Conservation (phyloP, 345 rosid genomes). For the Geranium brycei region DNA sequence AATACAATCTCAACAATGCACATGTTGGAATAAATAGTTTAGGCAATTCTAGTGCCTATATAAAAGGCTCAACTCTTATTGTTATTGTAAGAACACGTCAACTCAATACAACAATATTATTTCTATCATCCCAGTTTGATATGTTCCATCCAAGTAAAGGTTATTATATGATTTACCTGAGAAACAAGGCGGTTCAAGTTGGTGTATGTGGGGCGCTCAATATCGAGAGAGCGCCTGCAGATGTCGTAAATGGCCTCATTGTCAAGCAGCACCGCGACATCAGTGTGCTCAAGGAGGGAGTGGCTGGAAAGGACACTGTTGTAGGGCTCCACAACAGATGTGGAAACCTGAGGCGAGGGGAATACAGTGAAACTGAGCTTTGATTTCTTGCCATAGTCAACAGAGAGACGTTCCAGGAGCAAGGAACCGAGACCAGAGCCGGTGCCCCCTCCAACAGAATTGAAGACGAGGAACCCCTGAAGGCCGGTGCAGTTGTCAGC, state of each 20-base stretch:
- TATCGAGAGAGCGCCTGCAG: constrained; percentile 51
- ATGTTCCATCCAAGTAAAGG: too few relatives aligned
- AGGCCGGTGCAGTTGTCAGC: constrained; percentile 56
- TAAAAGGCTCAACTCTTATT: too few relatives aligned
- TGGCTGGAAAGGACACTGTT: constrained; percentile 49
- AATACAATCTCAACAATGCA: too few relatives aligned
- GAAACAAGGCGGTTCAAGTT: constrained; percentile 47
- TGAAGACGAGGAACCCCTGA: constrained; percentile 48
- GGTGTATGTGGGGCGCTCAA: constrained; percentile 50
- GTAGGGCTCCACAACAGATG: constrained; percentile 47
- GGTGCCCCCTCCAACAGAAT: constrained; percentile 55
- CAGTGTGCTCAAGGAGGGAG: constrained; percentile 52
- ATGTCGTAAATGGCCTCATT: constrained; percentile 51
- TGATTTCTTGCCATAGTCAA: constrained; percentile 46
- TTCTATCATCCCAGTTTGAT: too few relatives aligned
- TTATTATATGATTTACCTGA: constrained; percentile 21
- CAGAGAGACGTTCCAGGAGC: constrained; percentile 49
- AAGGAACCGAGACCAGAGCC: constrained; percentile 53
- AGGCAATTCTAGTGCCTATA: too few relatives aligned
- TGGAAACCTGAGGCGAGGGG: constrained; percentile 53
- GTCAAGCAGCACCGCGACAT: constrained; percentile 40
- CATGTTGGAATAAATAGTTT: too few relatives aligned
- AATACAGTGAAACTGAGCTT: constrained; percentile 47
- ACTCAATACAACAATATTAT: too few relatives aligned
- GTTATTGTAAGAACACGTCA: too few relatives aligned